Conservation (phyloP, 140 eudicot genomes). For the Erigeron philadelphicus region DNA sequence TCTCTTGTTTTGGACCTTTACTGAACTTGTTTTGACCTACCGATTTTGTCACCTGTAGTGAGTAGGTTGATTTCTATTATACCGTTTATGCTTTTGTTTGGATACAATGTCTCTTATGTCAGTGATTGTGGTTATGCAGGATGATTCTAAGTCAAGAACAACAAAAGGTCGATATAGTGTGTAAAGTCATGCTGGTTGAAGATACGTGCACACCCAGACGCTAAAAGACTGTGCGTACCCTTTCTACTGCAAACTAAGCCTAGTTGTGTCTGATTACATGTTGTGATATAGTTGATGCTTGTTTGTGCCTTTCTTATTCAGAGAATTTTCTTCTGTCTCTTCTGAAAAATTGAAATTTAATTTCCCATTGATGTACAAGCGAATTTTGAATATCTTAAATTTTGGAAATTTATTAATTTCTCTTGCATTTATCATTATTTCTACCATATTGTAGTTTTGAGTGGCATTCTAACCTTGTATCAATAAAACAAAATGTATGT, state of each 20-base stretch:
- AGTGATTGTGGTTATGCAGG: conserved; percentile 30
- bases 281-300: conserved; percentile 21
- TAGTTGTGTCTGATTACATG: conserved; percentile 6
- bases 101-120: neutral
- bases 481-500: too few species aligned
- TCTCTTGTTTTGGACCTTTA: neutral
- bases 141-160: conserved; percentile 34
- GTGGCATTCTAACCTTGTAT: conserved; percentile 8
- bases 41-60: neutral
- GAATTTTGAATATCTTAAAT: conserved; percentile 24
- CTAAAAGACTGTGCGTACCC: conserved; percentile 10
- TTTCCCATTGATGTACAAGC: conserved; percentile 24
- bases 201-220: neutral
- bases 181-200: conserved; percentile 24
- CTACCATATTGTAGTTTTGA: conserved; percentile 2
- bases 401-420: conserved; percentile 1
- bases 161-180: conserved; percentile 38
- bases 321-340: conserved; percentile 13
- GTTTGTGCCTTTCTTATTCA: conserved; percentile 17
- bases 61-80: neutral
- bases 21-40: neutral
- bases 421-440: neutral
- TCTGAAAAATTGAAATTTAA: conserved; percentile 13
- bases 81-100: neutral
- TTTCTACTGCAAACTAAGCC: conserved; percentile 18